Percentiles rank a stretch among this genome's conserved stretches.
Evolutionary conservation across 495 filamentous ascomycete genomes (phyloP).

Genomic region (Collariella sp.): DNA sequence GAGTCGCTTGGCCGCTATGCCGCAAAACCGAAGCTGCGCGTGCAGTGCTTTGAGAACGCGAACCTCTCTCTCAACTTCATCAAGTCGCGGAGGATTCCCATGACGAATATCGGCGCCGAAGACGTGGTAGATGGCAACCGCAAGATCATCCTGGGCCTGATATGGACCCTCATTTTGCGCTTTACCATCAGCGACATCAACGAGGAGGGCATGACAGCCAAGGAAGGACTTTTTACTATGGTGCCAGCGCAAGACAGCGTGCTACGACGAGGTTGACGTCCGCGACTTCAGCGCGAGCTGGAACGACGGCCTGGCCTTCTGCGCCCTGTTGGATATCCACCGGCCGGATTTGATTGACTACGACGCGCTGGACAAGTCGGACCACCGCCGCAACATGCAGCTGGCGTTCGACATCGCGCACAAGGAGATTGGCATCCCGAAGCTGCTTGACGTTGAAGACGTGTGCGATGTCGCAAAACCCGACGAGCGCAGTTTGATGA

Average conservation of each 20-base stretch:
- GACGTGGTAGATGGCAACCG: slow-evolving; percentile 97
- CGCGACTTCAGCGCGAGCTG: slow-evolving; percentile 89
- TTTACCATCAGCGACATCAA: slow-evolving; percentile 99
- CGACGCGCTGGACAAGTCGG: slow-evolving; percentile 83
- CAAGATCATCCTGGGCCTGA: slow-evolving; percentile 93
- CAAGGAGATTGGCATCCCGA: slow-evolving; percentile 95
- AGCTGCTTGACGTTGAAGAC: slow-evolving; percentile 92
- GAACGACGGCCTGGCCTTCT: slow-evolving; percentile 96
- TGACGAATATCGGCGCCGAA: slow-evolving; percentile 97
- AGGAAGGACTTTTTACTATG: slow-evolving; percentile 87
- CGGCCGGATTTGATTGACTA: slow-evolving; percentile 96
- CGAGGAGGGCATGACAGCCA: slow-evolving; percentile 93
- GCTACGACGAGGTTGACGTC: slow-evolving; percentile 93
- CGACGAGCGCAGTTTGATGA: slow-evolving; percentile 95
- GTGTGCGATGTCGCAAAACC: slow-evolving; percentile 94
- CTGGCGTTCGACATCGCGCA: slow-evolving; percentile 91
- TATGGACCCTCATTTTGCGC: slow-evolving; percentile 94
- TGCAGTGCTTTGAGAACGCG: slow-evolving; percentile 97
- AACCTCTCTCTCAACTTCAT: slow-evolving; percentile 92
- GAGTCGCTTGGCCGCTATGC: slow-evolving; percentile 96
- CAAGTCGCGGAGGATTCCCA: slow-evolving; percentile 80
- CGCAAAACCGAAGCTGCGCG: slow-evolving; percentile 85
- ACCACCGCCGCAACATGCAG: slow-evolving; percentile 96
- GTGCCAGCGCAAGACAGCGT: slow-evolving; percentile 98
- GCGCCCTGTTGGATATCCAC: slow-evolving; percentile 92